Base-by-base conservation (phyloP, 2,329 filamentous ascomycete species). In the Westerdykella sp. region DNA sequence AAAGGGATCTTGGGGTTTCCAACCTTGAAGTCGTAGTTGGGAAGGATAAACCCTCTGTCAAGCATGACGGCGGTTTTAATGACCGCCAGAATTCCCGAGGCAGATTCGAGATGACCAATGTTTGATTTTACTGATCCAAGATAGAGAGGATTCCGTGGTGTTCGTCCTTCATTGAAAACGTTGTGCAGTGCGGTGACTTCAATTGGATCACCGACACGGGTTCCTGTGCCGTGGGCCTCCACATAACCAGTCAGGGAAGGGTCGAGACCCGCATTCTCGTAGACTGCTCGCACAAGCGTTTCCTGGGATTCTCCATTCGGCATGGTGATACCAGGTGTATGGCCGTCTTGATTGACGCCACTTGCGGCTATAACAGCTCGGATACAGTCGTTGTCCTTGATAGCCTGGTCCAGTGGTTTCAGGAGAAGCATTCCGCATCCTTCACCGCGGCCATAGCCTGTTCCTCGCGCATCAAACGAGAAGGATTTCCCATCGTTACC, bases 401-500 rank as follows among this genome's bases (percentile, higher is more conserved):
- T 50, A 1, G 81, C 81, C 56, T 80, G 74, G 5, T 69, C 65
- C 0, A 84, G 64, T 1, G 70, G 72, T 63, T 83, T 83, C 11
- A 84, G 56, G 10, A 82, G 57, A 3, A 84, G 51, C n/a, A 77
- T 70, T 0, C 73, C 79, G 21, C 78, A 70, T 0, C 81, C 82
- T 54, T 85, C 82, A 1, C 81, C 81, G 31, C 81, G 73, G 0
- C 77, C 80, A 54, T 84, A 85, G 0, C 83, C 83, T 2, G 51
- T 54, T 14, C 78, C 81, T 3, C 71, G 69, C n/a, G 68, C 57
- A 51, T 81, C 80, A 44, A 65, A 69, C 16, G 63, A 58, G 37
- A 48, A 57, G 2, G 51, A 62, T 31, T 50, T 52, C 2, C 66
- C 64, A n/a, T 55, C 56, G 32, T 63, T 48, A 18, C 55, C 51